A percentile compares a stretch with the other conserved stretches of the same genome.
Evolutionary conservation across 805 yeast species (phyloP).

Genomic region (Trichomonascus vanleenenianus): DNA sequence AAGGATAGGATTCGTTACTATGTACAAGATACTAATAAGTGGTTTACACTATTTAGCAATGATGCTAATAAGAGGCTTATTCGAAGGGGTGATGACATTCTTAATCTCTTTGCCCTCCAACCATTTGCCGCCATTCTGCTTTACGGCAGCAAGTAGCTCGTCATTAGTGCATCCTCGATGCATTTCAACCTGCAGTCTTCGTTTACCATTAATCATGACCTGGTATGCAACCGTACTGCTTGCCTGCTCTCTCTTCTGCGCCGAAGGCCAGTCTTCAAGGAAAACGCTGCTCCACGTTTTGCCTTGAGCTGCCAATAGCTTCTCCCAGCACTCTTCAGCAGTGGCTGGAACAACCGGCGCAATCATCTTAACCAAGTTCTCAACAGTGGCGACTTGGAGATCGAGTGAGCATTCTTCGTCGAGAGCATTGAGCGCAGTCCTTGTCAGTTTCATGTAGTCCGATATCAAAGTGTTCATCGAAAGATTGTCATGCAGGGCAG

Average conservation of each 20-base stretch:
- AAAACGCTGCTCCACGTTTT: slow-evolving; percentile 43
- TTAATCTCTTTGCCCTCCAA: slow-evolving; percentile 37
- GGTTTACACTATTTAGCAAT: slow-evolving; percentile 8
- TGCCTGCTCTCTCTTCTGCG: slow-evolving; percentile 33
- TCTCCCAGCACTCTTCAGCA: slow-evolving; percentile 77
- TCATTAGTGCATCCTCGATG: slow-evolving; percentile 21
- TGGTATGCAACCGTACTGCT: slow-evolving; percentile 16
- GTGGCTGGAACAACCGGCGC: slow-evolving; percentile 78
- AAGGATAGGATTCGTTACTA: slow-evolving; percentile 1
- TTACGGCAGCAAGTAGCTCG: slow-evolving; percentile 25
- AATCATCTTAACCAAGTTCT: slow-evolving; percentile 51
- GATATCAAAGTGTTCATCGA: slow-evolving; percentile 81
- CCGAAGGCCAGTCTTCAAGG: slow-evolving; percentile 57
- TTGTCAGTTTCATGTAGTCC: slow-evolving; percentile 80
- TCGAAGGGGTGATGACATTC: slow-evolving; percentile 40
- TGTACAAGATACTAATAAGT: slow-evolving; percentile 3
- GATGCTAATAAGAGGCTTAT: slow-evolving; percentile 16
- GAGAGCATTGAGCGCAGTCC: slow-evolving; percentile 35
- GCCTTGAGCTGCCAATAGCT: slow-evolving; percentile 27
- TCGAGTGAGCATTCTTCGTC: slow-evolving; percentile 32
- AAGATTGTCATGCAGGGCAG: slow-evolving; percentile 49
- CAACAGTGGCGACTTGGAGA: slow-evolving; percentile 41
- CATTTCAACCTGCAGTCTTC: slow-evolving; percentile 11
- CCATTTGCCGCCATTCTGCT: slow-evolving; percentile 34
- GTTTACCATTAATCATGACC: slow-evolving; percentile 14